Conservation (phyloP, 495 filamentous ascomycete species). For the Daldinia concentrica region DNA sequence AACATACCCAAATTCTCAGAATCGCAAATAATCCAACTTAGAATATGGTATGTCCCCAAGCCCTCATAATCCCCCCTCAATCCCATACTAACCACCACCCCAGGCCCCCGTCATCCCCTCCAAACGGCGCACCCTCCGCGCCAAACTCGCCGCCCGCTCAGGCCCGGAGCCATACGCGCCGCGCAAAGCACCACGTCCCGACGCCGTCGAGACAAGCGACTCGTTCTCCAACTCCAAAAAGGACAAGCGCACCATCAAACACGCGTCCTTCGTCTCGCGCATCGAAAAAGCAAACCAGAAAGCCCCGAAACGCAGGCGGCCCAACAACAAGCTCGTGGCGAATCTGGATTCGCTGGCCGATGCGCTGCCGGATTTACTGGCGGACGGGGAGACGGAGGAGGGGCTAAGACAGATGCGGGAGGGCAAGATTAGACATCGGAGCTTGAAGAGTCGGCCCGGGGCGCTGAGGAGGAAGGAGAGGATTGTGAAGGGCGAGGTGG, state of each 20-base stretch:
- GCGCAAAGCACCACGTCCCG: conserved; percentile 54
- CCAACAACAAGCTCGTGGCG: conserved; percentile 78
- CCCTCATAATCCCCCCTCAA: background rate
- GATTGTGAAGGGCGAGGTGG: conserved; percentile 78
- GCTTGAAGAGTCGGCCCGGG: conserved; percentile 75
- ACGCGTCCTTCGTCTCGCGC: conserved; percentile 75
- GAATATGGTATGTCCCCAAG: background rate
- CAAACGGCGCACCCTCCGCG: conserved; percentile 57
- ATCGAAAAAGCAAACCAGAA: conserved; percentile 70
- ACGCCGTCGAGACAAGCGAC: conserved; percentile 50
- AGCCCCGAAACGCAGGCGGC: conserved; percentile 67
- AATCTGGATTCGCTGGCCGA: conserved; percentile 79
- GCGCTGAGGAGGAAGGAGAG: conserved; percentile 84
- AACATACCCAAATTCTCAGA: background rate
- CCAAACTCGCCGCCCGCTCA: conserved; percentile 47
- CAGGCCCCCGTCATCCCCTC: conserved; percentile 56
- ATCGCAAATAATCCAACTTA: background rate
- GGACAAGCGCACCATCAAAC: conserved; percentile 81
- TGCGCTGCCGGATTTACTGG: conserved; percentile 70
- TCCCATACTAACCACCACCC: conserved; percentile 29
- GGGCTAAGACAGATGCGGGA: conserved; percentile 49
- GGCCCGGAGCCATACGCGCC: conserved; percentile 46
- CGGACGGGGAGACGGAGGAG: conserved; percentile 49
- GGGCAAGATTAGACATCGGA: conserved; percentile 71
- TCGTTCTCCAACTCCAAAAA: conserved; percentile 72